Base-by-base conservation (phyloP, 192 early-diverging fungal genomes). In the Backusella liffmaniae region DNA sequence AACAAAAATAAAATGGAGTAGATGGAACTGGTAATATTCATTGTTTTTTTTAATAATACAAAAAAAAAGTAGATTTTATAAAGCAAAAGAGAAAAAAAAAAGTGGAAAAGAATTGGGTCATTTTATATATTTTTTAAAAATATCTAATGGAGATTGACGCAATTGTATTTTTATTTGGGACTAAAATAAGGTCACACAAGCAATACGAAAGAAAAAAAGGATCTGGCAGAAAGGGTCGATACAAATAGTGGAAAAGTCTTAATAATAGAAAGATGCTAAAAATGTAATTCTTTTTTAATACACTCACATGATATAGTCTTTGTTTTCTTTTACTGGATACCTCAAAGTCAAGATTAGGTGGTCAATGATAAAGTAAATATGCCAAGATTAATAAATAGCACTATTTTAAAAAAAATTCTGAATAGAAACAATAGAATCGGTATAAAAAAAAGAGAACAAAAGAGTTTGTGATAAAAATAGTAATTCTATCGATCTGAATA, bases 251-350 rank as follows among this genome's bases (percentile, higher is more conserved):
- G 9, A 56, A 56, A 26, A 23, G 10, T 10, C 53, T 56, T 56
- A 56, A 56, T 56, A 56, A 56, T 56, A 56, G 53, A 56, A 56
- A 56, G 53, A 44, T 56, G 3, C 53, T 56, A 56, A 56, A 56
- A 56, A 56, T 56, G 26, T 56, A 3, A 16, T 44, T 44, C 42
- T 44, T 44, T 44, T 56, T 56, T 56, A 10, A 56, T 10, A n/a
- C n/a, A 7, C 26, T 56, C 53, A 56, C 8, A 56, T 56, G 53
- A 56, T 0, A 56, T 56, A 44, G 42, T 15, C 15, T 16, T 56
- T 23, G 53, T 56, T 53, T 53, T 7, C 8, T 10, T 21, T 26
- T 21, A 0, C 18, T 56, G 53, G 53, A 21, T 21, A 6, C 4
- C 49, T 51, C 53, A 56, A 56, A 56, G 9, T n/a, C n/a, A 56